Percentiles rank a stretch among this genome's conserved stretches.
Conservation (phyloP, 257 asterid genomes). For the Solanum chilense region DNA sequence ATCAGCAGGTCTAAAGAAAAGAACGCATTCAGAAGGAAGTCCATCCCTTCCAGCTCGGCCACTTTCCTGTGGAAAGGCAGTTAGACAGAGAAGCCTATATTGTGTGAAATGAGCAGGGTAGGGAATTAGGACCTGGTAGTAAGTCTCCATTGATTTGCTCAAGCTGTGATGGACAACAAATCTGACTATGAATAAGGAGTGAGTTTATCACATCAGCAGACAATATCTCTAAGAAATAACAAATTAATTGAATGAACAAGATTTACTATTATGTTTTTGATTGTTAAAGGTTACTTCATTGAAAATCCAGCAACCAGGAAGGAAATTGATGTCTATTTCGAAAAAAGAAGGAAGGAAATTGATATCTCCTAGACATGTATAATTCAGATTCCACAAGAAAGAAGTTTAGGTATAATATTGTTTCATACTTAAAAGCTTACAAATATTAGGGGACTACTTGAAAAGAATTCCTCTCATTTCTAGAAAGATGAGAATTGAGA, state of each 20-base stretch:
- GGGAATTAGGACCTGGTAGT: slow-evolving; percentile 69
- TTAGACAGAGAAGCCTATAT: slow-evolving; percentile 11
- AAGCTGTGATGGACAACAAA: slow-evolving; percentile 95
- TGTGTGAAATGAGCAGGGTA: slow-evolving; percentile 9
- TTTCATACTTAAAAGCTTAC: neutral
- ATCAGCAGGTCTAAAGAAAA: slow-evolving; percentile 89
- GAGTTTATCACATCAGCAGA: neutral
- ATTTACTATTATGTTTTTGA: neutral
- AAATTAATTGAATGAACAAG: neutral
- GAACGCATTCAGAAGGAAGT: slow-evolving; percentile 94
- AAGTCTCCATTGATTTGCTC: slow-evolving; percentile 98
- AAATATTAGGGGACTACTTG: neutral
- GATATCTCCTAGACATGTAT: neutral
- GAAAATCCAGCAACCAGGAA: neutral
- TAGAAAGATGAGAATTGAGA: neutral
- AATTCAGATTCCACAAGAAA: neutral
- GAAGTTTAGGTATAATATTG: neutral
- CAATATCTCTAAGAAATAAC: neutral
- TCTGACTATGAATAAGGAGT: slow-evolving; percentile 58
- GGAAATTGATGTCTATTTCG: neutral
- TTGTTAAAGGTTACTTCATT: neutral
- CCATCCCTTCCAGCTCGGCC: slow-evolving; percentile 99
- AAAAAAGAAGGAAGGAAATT: too few species aligned
- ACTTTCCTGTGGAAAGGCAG: slow-evolving; percentile 65
- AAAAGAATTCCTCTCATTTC: neutral